Evolutionary conservation across 768 basidiomycete species (phyloP), one percentile per base, ranked within the genome.

Genomic region (Podaxis rugospora): DNA sequence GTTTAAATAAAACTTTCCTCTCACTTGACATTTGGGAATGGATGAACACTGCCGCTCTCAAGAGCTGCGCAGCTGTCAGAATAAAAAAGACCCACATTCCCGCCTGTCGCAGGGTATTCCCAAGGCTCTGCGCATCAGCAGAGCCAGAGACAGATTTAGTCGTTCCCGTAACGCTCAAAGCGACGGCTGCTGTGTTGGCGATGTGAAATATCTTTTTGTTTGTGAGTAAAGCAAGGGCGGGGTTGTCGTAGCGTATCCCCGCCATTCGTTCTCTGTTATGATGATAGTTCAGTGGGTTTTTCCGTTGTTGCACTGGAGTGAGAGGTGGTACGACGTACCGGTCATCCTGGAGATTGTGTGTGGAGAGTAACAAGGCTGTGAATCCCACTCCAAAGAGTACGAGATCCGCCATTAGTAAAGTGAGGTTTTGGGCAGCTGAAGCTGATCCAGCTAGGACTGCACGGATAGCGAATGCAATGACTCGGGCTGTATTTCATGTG

Each of bases 331-430:
- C 49, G 6, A 58, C 69, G 39, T 58, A 80, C 80, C 77, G 68
- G 57, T 80, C 78, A 14, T 78, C 62, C 5, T 78, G 75, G 2
- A 80, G 70, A 0, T 71, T 76, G 55, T 78, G 80, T 0, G 76
- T 70, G 1, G 77, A 75, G 52, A 75, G 77, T 13, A 81, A 63
- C 5, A 82, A 65, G n/a, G 74, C 76, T 42, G 78, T 75, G 65
- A 77, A 81, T 3, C 80, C 80, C 25, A 77, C 72, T 0, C 75
- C 71, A 27, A 76, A 75, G 11, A 80, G 66, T 4, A 78, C 67
- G 63, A 76, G 62, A 47, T 78, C 75, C 0, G 71, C 72, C 2
- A 78, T 77, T n/a, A 77, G 67, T 13, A 78, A 59, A 10, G 53
- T 57, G 1, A 76, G 58, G 35, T 69, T 72, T 11, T 74, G 64